phyloP scores from a whole-genome alignment of 1,139 yeast genomes.

The Torulaspora globosa region DNA sequence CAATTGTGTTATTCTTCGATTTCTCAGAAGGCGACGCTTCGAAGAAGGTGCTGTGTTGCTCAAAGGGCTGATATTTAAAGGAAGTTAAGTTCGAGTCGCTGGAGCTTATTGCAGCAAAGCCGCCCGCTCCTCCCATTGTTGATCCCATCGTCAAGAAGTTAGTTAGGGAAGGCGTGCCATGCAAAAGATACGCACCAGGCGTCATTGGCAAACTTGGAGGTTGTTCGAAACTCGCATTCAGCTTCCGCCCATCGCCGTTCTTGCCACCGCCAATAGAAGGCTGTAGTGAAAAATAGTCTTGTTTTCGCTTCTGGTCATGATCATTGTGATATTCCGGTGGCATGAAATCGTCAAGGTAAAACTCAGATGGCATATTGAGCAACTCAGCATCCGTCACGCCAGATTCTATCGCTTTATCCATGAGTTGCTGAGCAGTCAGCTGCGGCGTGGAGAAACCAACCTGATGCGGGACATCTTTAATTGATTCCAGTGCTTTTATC shows the following conservation, averaged over 20 bases:
- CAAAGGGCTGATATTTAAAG: slow-evolving; percentile 21
- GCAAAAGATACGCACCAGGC: slow-evolving; percentile 16
- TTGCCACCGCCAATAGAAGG: neutral
- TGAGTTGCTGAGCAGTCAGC: slow-evolving; percentile 42
- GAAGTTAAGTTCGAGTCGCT: slow-evolving; percentile 25
- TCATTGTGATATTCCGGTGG: neutral
- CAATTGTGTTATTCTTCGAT: neutral
- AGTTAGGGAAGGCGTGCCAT: slow-evolving; percentile 22
- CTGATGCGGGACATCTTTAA: slow-evolving; percentile 45
- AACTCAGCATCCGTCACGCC: slow-evolving; percentile 41
- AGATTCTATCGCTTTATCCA: slow-evolving; percentile 38
- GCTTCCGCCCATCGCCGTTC: neutral
- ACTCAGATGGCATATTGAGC: slow-evolving; percentile 38
- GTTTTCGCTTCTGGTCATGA: neutral
- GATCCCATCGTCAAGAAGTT: slow-evolving; percentile 36
- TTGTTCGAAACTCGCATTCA: neutral
- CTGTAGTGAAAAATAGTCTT: slow-evolving; percentile 2
- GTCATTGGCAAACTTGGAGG: slow-evolving; percentile 10
- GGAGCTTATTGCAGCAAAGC: slow-evolving; percentile 22
- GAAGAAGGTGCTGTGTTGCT: slow-evolving; percentile 1
- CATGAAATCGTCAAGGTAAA: slow-evolving; percentile 26
- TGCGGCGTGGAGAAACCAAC: slow-evolving; percentile 83
- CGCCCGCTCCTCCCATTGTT: slow-evolving; percentile 33
- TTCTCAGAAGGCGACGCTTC: neutral
- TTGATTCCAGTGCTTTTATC: slow-evolving; percentile 17